These are phyloP conservation scores for Chaetomidium leptoderma DNA, from an alignment of 495 filamentous ascomycete genomes.

Conservation along the genomic window DNA sequence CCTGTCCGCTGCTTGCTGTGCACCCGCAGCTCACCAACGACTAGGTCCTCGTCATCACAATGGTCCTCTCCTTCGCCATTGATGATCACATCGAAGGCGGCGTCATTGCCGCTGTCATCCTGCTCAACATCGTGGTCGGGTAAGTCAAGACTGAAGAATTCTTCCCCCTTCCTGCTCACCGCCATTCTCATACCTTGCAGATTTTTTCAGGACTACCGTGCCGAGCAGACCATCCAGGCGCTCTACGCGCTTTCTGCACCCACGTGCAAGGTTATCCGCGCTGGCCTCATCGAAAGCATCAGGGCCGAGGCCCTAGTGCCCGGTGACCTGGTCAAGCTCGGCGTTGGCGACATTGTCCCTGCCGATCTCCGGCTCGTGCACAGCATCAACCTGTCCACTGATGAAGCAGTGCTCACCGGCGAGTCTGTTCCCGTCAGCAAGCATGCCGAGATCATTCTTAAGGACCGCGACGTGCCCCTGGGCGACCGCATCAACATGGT, in stretches of 20 bases:
- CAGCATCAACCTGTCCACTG: constrained; percentile 61
- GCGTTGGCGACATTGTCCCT: constrained; percentile 77
- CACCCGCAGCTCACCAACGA: background rate
- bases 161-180: background rate
- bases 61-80: constrained; percentile 77
- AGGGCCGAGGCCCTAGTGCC: constrained; percentile 65
- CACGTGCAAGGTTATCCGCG: constrained; percentile 68
- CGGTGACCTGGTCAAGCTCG: constrained; percentile 72
- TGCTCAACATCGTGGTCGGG: constrained; percentile 71
- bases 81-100: constrained; percentile 79
- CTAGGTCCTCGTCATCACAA: constrained; percentile 75
- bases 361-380: constrained; percentile 73
- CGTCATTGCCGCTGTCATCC: constrained; percentile 74
- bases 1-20: background rate
- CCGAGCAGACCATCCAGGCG: constrained; percentile 84
- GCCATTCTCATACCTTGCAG: constrained; percentile 26
- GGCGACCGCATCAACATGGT: constrained; percentile 67
- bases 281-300: constrained; percentile 58
- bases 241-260: constrained; percentile 73
- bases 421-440: constrained; percentile 56
- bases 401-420: constrained; percentile 53
- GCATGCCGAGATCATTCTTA: constrained; percentile 33
- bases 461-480: constrained; percentile 47
- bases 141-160: constrained; percentile 9
- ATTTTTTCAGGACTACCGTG: constrained; percentile 78